Base-by-base conservation (phyloP, 2,329 filamentous ascomycete species). In the Ascochyta lentis region DNA sequence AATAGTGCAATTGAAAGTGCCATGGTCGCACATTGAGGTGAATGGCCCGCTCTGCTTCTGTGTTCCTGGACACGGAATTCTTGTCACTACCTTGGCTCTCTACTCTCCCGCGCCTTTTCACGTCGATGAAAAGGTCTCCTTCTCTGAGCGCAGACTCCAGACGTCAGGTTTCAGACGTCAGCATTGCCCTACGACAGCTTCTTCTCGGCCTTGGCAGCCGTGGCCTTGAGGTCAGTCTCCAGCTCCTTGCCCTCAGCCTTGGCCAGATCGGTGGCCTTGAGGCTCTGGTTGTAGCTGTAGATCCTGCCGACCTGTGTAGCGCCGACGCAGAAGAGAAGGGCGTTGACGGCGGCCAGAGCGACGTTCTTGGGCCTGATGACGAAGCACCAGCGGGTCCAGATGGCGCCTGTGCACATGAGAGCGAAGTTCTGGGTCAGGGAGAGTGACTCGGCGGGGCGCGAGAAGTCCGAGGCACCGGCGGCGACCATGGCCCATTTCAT, bases 381-480 rank as follows among this genome's bases (percentile, higher is more conserved):
- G 75, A 98, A 84, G 84, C 95, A 99, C 95, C 95, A 99, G 66
- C 95, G 87, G 41, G 95, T 99, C 95, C 95, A 99, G 84, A 99
- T 99, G 64, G 90, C 79, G 65, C 95, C 95, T 9, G 95, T 99
- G 68, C 88, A 88, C 74, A 91, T 95, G 67, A 99, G 85, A 56
- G 95, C 94, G 46, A 83, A 83, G 81, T 98, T 99, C 80, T 97
- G 93, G 27, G 91, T 95, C 60, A 97, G 82, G 37, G 93, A 97
- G 66, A 99, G 91, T 78, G 92, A 92, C 77, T 96, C 91, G 61
- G 90, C 92, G 29, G 95, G 95, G 67, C 95, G 92, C 60, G 88
- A 84, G 76, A 99, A 90, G 81, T 99, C 95, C 68, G 91, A 89
- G 74, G 96, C 85, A 74, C 95, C 95, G 66, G 95, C 92, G 64